Evolutionary conservation across 805 yeast species (phyloP).

Genomic region (Saturnispora galanensis): DNA sequence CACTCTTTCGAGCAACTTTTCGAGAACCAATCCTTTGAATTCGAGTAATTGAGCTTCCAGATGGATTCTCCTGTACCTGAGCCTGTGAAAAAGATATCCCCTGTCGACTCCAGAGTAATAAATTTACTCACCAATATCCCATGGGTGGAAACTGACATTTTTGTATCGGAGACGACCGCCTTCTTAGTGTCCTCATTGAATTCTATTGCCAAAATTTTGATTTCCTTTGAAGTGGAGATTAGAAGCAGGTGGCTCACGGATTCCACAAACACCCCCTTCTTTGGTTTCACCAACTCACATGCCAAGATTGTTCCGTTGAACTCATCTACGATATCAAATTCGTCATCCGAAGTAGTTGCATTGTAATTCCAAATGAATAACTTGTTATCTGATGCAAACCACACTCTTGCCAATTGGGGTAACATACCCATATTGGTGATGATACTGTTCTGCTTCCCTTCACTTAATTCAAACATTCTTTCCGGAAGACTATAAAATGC

Average conservation of each 20-base stretch:
- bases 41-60: conserved; percentile 82
- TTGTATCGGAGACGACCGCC: conserved; percentile 71
- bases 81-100: conserved; percentile 81
- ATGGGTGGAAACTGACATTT: conserved; percentile 66
- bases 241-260: conserved; percentile 64
- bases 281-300: conserved; percentile 74
- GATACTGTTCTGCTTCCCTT: conserved; percentile 21
- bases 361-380: conserved; percentile 75
- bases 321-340: conserved; percentile 74
- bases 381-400: conserved; percentile 79
- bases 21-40: conserved; percentile 77
- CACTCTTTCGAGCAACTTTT: conserved; percentile 78
- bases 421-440: conserved; percentile 75
- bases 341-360: conserved; percentile 36
- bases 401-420: conserved; percentile 68
- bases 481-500: conserved; percentile 70
- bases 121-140: conserved; percentile 67
- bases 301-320: conserved; percentile 67
- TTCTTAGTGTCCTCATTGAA: conserved; percentile 31
- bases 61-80: conserved; percentile 64
- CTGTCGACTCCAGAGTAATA: conserved; percentile 47
- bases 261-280: conserved; percentile 68
- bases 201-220: conserved; percentile 69
- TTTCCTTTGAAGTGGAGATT: conserved; percentile 70
- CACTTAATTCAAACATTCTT: conserved; percentile 22